phyloP scores from a whole-genome alignment of 2,329 filamentous ascomycete genomes.

The Colletotrichum magnum region DNA sequence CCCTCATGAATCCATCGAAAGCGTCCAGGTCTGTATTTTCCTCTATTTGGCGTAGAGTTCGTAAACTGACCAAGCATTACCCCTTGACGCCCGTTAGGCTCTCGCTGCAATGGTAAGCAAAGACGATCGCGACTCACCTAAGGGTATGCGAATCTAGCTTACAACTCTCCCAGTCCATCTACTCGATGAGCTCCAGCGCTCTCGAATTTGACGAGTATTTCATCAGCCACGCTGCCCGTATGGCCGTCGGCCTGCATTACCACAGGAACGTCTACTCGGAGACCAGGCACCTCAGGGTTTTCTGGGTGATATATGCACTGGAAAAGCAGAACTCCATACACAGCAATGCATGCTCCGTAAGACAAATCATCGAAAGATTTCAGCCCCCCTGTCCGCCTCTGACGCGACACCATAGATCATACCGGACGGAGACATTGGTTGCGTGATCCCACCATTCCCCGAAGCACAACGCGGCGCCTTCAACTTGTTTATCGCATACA shows the following conservation, averaged over 20 bases:
- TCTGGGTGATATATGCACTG: slow-evolving; percentile 57
- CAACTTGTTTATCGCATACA: slow-evolving; percentile 51
- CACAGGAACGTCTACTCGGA: slow-evolving; percentile 41
- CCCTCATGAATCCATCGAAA: slow-evolving; percentile 19
- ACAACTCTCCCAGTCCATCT: slow-evolving; percentile 52
- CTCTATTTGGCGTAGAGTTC: no score
- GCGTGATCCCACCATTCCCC: slow-evolving; percentile 49
- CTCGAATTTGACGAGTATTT: slow-evolving; percentile 50
- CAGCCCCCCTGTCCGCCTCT: no score
- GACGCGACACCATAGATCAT: slow-evolving; percentile 45
- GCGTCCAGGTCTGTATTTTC: slow-evolving; percentile 20
- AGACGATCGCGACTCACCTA: no score
- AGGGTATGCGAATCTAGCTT: no score
- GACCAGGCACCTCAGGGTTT: slow-evolving; percentile 49
- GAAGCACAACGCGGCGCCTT: slow-evolving; percentile 49
- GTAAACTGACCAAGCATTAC: no score
- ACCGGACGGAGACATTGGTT: slow-evolving; percentile 53
- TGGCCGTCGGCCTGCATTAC: slow-evolving; percentile 46
- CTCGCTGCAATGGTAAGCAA: slow-evolving; percentile 27
- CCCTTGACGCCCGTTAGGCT: background rate
- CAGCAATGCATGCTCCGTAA: slow-evolving; percentile 48
- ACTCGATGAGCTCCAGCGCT: slow-evolving; percentile 51
- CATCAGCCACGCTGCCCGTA: slow-evolving; percentile 47
- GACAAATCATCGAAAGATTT: slow-evolving; percentile 29
- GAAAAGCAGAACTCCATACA: slow-evolving; percentile 53